Evolutionary conservation across 805 yeast genomes (phyloP), one percentile per base, ranked within the genome.

Genomic region (Candida germanica): DNA sequence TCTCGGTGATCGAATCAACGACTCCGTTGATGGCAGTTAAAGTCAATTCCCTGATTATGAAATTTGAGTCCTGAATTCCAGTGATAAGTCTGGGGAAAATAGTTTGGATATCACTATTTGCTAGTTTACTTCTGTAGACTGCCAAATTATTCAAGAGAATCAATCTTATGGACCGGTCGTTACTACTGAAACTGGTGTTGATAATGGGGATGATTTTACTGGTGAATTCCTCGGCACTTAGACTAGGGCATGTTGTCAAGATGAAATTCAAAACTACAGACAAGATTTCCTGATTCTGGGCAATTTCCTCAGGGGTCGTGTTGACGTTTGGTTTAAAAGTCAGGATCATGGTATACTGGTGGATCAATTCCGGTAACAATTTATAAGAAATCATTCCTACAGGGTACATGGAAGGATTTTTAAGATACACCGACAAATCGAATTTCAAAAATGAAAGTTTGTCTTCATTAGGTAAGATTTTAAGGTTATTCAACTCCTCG

Each of bases 41-140:
- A 0, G 97, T 85, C 35, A 81, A 86, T 46, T 84, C 84, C 44
- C 97, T 68, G 26, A 91, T 77, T n/a, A 81, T 71, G 3, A 80
- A 74, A 53, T 87, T 89, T 1, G 93, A 77, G 55, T 91, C 98
- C 22, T 80, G 77, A 50, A 91, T 83, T 0, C 98, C 98, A 12
- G 83, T 78, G n/a, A 81, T 61, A 48, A 85, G 68, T 31, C 73
- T 72, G 7, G 77, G 75, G 56, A 85, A 87, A 1, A 93, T 71
- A 46, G 75, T 79, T 44, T 82, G 82, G 3, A 89, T 74, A 20
- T 83, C 87, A 29, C 72, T 59, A 26, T 76, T 77, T 2, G 77
- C 66, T 15, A 87, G 55, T 24, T 58, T 57, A 1, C 63, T 64
- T 18, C 78, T 65, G 41, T 75, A 77, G 11, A 64, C 56, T 0